phyloP scores from a whole-genome alignment of 306 rosid species.

The Sphenostylis stenocarpa region DNA sequence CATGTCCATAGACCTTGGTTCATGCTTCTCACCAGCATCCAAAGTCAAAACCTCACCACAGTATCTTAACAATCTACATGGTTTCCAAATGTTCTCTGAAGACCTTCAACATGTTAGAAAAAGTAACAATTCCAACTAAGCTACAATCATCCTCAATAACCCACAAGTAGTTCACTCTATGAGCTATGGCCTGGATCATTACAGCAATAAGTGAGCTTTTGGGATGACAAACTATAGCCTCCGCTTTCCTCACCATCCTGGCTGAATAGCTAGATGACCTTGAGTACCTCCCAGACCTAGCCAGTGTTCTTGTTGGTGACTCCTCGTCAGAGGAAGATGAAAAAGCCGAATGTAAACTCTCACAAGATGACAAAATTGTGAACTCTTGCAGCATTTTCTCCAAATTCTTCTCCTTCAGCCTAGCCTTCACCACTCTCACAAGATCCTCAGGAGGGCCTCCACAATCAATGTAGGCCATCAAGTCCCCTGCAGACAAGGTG shows the following conservation, averaged over 20 bases:
- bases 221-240: constrained; percentile 90
- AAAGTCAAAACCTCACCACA: constrained; percentile 20
- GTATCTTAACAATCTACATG: constrained; percentile 2
- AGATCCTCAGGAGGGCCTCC: constrained; percentile 89
- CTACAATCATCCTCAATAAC: constrained; percentile 89
- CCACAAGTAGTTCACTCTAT: constrained; percentile 91
- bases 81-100: constrained; percentile 70
- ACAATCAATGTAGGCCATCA: constrained; percentile 94
- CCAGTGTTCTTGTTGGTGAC: constrained; percentile 37
- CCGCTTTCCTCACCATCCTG: constrained; percentile 78
- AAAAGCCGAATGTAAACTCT: background rate
- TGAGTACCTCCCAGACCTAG: constrained; percentile 51
- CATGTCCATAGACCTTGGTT: constrained; percentile 27
- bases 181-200: constrained; percentile 97
- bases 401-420: constrained; percentile 63
- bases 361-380: constrained; percentile 40
- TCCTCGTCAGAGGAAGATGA: constrained; percentile 90
- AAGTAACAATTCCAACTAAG: constrained; percentile 83
- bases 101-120: constrained; percentile 72
- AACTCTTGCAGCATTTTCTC: constrained; percentile 65
- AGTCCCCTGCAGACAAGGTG: constrained; percentile 74
- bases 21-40: constrained; percentile 16
- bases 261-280: constrained; percentile 81
- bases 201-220: constrained; percentile 90
- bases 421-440: constrained; percentile 61